These are phyloP conservation scores for Penicillium malachiteum DNA, from an alignment of 495 filamentous ascomycete genomes.

Conservation along the genomic window DNA sequence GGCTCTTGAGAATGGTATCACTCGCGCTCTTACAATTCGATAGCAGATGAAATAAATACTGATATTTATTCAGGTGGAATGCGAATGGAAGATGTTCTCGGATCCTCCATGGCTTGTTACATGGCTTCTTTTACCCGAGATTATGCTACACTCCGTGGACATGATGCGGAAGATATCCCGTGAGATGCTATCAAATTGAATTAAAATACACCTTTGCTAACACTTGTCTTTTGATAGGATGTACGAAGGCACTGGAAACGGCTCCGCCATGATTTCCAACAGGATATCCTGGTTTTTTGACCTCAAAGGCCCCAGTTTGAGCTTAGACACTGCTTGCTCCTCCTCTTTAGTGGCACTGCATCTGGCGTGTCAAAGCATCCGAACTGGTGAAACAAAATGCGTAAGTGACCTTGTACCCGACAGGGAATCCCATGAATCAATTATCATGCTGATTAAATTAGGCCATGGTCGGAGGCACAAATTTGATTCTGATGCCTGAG, in stretches of 20 bases:
- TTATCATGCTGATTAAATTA: too few species aligned
- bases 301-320: slow-evolving; percentile 44
- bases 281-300: slow-evolving; percentile 51
- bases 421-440: too few species aligned
- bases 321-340: slow-evolving; percentile 45
- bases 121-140: too few species aligned
- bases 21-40: background rate
- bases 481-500: background rate
- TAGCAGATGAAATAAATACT: too few species aligned
- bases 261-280: slow-evolving; percentile 41
- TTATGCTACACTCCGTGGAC: too few species aligned
- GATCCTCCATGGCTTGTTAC: too few species aligned
- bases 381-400: slow-evolving; percentile 30
- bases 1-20: slow-evolving; percentile 39
- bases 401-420: background rate
- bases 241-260: background rate
- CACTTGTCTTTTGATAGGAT: too few species aligned
- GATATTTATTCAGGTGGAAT: too few species aligned
- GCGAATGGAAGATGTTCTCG: too few species aligned
- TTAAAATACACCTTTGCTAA: too few species aligned
- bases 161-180: too few species aligned
- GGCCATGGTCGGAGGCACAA: background rate
- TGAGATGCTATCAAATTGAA: too few species aligned
- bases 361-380: slow-evolving; percentile 37
- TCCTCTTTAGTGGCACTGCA: slow-evolving; percentile 45